Evolutionary conservation across 2,329 filamentous ascomycete species (phyloP).

Genomic region (Cladosporium phlei): DNA sequence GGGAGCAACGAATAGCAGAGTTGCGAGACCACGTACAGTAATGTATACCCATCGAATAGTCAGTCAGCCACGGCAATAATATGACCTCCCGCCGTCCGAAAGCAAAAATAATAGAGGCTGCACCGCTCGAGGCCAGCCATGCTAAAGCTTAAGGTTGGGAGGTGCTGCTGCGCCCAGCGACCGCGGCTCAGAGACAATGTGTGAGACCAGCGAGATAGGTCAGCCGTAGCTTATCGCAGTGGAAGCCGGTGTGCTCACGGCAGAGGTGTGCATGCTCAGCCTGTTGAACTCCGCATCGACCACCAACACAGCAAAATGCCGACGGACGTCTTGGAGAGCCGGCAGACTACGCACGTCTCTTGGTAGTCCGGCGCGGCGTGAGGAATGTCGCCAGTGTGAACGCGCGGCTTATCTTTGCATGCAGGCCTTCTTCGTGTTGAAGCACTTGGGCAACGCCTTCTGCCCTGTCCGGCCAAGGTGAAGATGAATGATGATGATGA

Average conservation of each 20-base stretch:
- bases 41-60: constrained; percentile 2
- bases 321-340: too few species aligned
- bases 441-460: too few species aligned
- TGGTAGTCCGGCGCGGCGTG: constrained; percentile 12
- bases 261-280: too few species aligned
- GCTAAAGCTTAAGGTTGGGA: constrained; percentile 6
- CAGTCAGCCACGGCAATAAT: constrained; percentile 8
- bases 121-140: constrained; percentile 10
- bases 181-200: constrained; percentile 8
- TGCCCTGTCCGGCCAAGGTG: too few species aligned
- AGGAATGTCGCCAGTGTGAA: background rate
- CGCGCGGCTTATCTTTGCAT: constrained; percentile 1
- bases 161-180: constrained; percentile 12
- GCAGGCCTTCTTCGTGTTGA: background rate
- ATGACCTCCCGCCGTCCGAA: constrained; percentile 1
- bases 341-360: constrained; percentile 4
- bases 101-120: too few species aligned
- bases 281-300: too few species aligned
- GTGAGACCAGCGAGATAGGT: background rate
- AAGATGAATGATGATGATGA: too few species aligned
- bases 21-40: constrained; percentile 3
- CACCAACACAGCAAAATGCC: too few species aligned
- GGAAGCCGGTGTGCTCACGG: too few species aligned
- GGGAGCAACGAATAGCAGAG: background rate
- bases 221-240: constrained; percentile 6